Percentiles rank a stretch among this genome's conserved stretches.
These are phyloP conservation scores for Trypethelium eluteriae DNA, from an alignment of 495 filamentous ascomycete species.

Conservation along the genomic window DNA sequence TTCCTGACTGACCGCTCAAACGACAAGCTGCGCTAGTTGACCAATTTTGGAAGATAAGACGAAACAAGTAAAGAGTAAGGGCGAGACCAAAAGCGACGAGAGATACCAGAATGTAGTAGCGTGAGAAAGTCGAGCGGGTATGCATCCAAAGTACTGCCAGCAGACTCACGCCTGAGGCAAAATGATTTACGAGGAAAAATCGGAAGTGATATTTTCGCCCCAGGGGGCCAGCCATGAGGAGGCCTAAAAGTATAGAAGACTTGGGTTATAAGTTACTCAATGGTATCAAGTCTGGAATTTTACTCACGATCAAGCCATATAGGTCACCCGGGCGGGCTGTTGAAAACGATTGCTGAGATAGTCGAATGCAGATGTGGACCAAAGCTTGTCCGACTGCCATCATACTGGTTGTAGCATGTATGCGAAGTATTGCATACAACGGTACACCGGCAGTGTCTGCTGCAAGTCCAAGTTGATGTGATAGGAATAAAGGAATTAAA, in stretches of 20 bases:
- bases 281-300: neutral
- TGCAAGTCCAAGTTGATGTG: neutral
- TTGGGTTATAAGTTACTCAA: conserved; percentile 4
- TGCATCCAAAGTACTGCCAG: neutral
- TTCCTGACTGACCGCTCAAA: neutral
- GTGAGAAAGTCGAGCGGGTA: neutral
- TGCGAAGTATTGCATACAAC: neutral
- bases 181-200: neutral
- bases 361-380: neutral
- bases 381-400: neutral
- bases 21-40: neutral
- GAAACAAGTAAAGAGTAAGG: neutral
- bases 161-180: neutral
- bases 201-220: neutral
- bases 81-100: neutral
- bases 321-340: neutral
- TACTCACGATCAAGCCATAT: neutral
- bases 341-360: neutral
- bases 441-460: neutral
- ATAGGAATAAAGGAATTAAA: neutral
- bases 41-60: neutral
- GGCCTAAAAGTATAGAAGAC: neutral
- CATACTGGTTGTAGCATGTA: neutral
- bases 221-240: neutral
- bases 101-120: neutral